Evolutionary conservation across 257 asterid species (phyloP).

Genomic region (Datura wrightii): DNA sequence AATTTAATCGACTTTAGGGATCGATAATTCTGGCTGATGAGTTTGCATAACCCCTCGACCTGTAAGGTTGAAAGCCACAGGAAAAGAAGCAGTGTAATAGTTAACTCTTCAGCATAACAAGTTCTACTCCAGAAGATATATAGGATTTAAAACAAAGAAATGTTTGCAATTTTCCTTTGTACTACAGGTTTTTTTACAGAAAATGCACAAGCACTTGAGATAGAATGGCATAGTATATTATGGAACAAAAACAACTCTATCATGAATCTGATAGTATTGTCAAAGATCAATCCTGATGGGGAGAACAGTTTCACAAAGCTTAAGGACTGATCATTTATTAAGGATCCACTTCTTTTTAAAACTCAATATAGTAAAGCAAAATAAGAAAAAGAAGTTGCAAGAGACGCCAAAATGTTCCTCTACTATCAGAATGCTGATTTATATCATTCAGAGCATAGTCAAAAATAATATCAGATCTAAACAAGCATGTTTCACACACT

Average conservation of each 20-base stretch:
- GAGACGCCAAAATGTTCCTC: not conserved
- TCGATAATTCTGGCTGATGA: slow-evolving; percentile 66
- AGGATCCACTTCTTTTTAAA: not conserved
- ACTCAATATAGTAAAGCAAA: not conserved
- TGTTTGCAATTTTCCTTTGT: not conserved
- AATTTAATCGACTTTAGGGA: slow-evolving; percentile 73
- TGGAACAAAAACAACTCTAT: not conserved
- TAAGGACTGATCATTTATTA: not conserved
- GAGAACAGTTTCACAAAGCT: not conserved
- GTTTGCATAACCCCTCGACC: slow-evolving; percentile 89
- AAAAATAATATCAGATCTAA: not conserved
- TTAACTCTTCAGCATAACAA: slow-evolving; percentile 14
- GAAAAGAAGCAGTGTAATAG: slow-evolving; percentile 42
- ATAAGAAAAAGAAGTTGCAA: not conserved
- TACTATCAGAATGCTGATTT: not conserved
- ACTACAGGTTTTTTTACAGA: not conserved
- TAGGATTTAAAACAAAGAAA: not conserved
- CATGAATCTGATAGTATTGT: not conserved
- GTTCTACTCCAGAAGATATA: slow-evolving; percentile 25
- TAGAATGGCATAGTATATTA: not conserved
- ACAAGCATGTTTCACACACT: not conserved
- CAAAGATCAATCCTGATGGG: not conserved
- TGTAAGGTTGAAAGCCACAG: slow-evolving; percentile 43
- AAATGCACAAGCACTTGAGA: slow-evolving; percentile 12
- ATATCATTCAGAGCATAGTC: not conserved